Percentiles rank a stretch among this genome's conserved stretches.
These are phyloP conservation scores for Malassezia slooffiae DNA, from an alignment of 1,284 basidiomycete species.

Conservation along the genomic window DNA sequence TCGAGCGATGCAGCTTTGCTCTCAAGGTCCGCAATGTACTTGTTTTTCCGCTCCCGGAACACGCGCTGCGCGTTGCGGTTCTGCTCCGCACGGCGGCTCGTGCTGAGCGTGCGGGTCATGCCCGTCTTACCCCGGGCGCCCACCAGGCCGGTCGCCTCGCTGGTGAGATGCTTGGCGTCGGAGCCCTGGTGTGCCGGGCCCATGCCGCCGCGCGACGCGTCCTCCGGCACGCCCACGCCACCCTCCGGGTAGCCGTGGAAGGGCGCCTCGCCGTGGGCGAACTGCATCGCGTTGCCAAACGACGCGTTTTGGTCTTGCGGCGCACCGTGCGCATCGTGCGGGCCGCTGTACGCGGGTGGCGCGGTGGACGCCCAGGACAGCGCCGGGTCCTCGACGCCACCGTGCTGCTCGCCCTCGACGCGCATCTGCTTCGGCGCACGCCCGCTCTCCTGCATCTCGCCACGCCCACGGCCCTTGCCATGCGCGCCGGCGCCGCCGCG, in stretches of 20 bases:
- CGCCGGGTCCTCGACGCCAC: slow-evolving; percentile 9
- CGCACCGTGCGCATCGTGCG: slow-evolving; percentile 3
- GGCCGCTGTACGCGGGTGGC: slow-evolving; percentile 10
- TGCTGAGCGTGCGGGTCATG: slow-evolving; percentile 24
- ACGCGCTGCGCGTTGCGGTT: slow-evolving; percentile 25
- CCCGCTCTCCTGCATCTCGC: slow-evolving; percentile 10
- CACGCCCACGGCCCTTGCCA: slow-evolving; percentile 5
- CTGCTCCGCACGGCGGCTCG: slow-evolving; percentile 32
- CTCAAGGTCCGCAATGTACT: slow-evolving; percentile 15
- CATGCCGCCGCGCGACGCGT: too few species aligned
- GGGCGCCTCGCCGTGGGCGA: too few species aligned
- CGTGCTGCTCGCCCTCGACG: slow-evolving; percentile 6
- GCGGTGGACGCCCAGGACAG: slow-evolving; percentile 13
- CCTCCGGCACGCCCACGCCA: too few species aligned
- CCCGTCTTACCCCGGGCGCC: slow-evolving; percentile 16
- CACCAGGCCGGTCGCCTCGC: slow-evolving; percentile 14
- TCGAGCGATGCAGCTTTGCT: slow-evolving; percentile 18
- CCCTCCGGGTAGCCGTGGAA: too few species aligned
- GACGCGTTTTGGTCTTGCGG: not conserved
- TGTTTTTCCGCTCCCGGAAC: slow-evolving; percentile 23
- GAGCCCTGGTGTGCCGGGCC: too few species aligned
- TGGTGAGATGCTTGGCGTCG: slow-evolving; percentile 11
- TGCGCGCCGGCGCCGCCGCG: not conserved
- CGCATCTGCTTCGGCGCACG: slow-evolving; percentile 14
- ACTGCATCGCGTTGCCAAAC: slow-evolving; percentile 5